Base-by-base conservation (phyloP, 2,329 filamentous ascomycete genomes). In the Curvularia sp. region DNA sequence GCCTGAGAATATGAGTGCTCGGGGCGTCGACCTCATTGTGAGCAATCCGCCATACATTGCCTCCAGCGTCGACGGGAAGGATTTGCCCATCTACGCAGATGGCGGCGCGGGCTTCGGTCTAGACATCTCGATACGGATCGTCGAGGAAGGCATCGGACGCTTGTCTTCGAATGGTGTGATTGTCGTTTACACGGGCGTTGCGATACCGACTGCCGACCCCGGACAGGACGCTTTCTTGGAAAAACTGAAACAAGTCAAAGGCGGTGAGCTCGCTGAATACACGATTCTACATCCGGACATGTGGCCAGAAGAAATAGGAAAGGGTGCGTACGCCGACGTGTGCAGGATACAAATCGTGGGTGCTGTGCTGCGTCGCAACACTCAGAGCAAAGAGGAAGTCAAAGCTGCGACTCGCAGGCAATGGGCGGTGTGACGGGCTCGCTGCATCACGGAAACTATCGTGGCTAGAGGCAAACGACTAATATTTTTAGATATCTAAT, bases 41-140 rank as follows among this genome's bases (percentile, higher is more conserved):
- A 70, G 68, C 49, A 69, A 70, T 21, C 68, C 68, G 12, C 68
- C 68, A 2, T 70, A 70, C 27, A 69, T 70, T 30, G 68, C 68
- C 4, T 68, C 68, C 0, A 65, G 63, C 48, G 48, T 55, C 18
- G 59, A 65, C 7, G 68, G 60, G 18, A 42, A 63, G 32, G 68
- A 67, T 25, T 57, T 70, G 4, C 68, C 68, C 1, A 67, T 69
- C 41, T 69, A 69, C 28, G 66, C 68, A 38, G 68, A 70, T 21
- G 68, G 68, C 2, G 68, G 68, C 13, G 68, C 65, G 2, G 53
- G 64, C 7, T 66, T 64, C n/a, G 68, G 65, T 13, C 60, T 70
- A 1, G 61, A 65, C 12, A 62, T 70, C 10, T 70, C 67, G 13
- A 34, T 66, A 15, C 58, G 53, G 1, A 67, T 70, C 15, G 60